Evolutionary conservation across 208 protist species (phyloP), one percentile per base, ranked within the genome.

Genomic region (Wallacemonas sp.): DNA sequence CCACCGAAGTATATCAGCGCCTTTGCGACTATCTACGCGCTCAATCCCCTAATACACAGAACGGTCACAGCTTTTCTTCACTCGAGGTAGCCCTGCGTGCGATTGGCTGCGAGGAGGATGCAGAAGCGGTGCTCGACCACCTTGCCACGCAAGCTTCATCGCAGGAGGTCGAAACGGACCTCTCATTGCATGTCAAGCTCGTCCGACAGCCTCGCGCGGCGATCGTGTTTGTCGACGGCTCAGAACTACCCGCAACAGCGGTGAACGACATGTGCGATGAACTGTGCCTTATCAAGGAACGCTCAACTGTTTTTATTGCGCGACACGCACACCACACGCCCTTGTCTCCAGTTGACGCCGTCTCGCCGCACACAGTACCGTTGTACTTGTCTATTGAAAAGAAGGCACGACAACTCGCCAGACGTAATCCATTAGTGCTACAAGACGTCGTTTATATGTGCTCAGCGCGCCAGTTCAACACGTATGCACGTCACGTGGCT

Each of bases 371-470:
- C 13, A 61, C 71, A 15, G 77, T 92, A 39, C 86, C 85, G 1
- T 82, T 85, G 1, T 83, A 76, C 48, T 50, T 86, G 26, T 55
- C 70, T 29, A 68, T 95, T 9, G 89, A 95, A 52, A 71, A 67
- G 26, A 66, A 80, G 60, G 89, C 85, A 9, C 74, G 54, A 6
- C 76, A 84, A 61, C 52, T 92, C 37, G 61, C 63, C 3, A 46
- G 81, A 19, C 70, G 66, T 26, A 62, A 57, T 8, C 71, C 77
- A 5, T 62, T 76, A 26, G 36, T 90, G 36, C 77, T 90, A 5
- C 63, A 81, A 42, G 89, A 95, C 60, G 73, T 95, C 21, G 70
- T 95, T 26, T 95, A 89, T 73, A 87, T 92, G 78, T 95, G 89
- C 50, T 76, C 76, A 3, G 76, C 68, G 2, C 59, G 60, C 1